Conservation (phyloP, 2,329 filamentous ascomycete genomes). For the Fulvia fulva region DNA sequence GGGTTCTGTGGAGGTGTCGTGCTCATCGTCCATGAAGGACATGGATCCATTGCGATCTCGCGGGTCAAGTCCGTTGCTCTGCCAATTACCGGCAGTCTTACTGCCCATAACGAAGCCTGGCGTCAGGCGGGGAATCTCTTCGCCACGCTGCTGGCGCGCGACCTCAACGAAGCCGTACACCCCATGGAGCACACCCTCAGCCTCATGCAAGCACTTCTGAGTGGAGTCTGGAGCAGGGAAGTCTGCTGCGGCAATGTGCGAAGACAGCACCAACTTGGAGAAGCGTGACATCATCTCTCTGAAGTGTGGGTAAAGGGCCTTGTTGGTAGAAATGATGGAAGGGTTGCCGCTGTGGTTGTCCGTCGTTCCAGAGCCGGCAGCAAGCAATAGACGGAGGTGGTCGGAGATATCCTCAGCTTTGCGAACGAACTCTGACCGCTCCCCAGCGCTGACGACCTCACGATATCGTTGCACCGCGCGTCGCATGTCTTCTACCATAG, state of each 20-base stretch:
- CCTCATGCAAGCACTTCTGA: constrained; percentile 92
- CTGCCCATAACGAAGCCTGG: constrained; percentile 91
- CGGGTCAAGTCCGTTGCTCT: constrained; percentile 59
- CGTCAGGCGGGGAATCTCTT: constrained; percentile 86
- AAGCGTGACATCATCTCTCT: constrained; percentile 99
- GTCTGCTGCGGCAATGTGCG: constrained; percentile 93
- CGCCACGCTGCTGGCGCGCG: constrained; percentile 85
- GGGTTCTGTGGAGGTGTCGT: constrained; percentile 68
- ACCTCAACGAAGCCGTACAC: constrained; percentile 97
- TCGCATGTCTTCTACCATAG: constrained; percentile 89
- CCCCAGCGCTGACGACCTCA: constrained; percentile 77
- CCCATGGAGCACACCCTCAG: constrained; percentile 89
- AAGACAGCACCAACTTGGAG: constrained; percentile 97
- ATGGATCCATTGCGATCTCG: constrained; percentile 61
- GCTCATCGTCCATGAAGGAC: constrained; percentile 81
- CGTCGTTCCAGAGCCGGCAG: constrained; percentile 91
- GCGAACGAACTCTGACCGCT: constrained; percentile 85
- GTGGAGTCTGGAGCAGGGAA: constrained; percentile 92
- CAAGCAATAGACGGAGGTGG: constrained; percentile 86
- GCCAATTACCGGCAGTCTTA: constrained; percentile 81
- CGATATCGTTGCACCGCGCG: constrained; percentile 84
- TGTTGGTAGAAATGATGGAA: constrained; percentile 98
- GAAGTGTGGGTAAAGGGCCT: constrained; percentile 94
- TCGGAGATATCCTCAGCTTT: constrained; percentile 98
- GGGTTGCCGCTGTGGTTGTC: constrained; percentile 98